Conservation (phyloP, 2,329 filamentous ascomycete genomes). For the Esteya vermicola region DNA sequence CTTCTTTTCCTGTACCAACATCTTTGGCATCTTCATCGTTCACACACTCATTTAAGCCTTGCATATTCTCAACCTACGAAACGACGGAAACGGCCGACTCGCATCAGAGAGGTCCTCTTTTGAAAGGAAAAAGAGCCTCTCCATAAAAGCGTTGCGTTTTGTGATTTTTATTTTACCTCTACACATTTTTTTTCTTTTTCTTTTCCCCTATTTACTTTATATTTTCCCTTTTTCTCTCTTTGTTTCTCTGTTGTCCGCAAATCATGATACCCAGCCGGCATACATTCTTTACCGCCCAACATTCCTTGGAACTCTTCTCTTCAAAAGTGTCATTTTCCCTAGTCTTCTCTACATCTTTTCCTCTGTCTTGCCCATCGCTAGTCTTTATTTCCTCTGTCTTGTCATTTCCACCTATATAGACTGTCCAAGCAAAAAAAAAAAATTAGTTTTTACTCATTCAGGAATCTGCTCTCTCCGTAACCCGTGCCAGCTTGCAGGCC, state of each 20-base stretch:
- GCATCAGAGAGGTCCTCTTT: no score
- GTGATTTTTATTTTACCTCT: not conserved
- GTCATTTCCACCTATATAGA: not conserved
- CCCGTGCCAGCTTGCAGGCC: no score
- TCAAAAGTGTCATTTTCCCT: no score
- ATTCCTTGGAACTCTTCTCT: not conserved
- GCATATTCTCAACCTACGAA: not conserved
- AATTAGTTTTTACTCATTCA: no score
- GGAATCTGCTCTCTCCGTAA: no score
- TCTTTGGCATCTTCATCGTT: no score
- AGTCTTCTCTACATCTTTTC: not conserved
- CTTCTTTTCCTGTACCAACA: no score
- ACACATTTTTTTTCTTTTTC: not conserved
- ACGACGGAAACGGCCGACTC: constrained; percentile 1
- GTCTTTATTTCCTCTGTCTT: not conserved
- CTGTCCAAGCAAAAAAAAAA: no score
- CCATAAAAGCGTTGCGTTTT: constrained; percentile 1
- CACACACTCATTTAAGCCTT: constrained; percentile 1
- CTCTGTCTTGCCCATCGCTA: not conserved
- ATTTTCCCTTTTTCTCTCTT: not conserved
- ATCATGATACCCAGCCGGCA: not conserved
- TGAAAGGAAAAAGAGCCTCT: no score
- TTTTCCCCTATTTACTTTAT: not conserved
- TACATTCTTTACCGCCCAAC: no score
- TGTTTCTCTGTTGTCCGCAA: not conserved